A percentile compares a stretch with the other conserved stretches of the same genome.
phyloP scores from a whole-genome alignment of 169 alveolate species.

The Ichthyophthirius multifiliis region DNA sequence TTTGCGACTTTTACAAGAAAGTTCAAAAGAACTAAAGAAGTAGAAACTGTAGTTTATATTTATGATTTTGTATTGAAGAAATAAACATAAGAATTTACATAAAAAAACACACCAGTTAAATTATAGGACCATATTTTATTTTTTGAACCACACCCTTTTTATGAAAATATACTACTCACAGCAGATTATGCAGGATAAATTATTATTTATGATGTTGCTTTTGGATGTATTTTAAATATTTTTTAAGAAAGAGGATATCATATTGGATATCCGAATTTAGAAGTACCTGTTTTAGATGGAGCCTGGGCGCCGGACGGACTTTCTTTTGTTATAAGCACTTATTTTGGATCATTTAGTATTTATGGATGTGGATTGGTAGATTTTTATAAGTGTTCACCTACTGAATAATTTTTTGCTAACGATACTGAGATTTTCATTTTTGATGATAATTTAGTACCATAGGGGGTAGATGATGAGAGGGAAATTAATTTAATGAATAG shows the following conservation, averaged over 20 bases:
- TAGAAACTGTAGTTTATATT: conserved; percentile 18
- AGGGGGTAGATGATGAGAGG: conserved; percentile 26
- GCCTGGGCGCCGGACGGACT: conserved; percentile 35
- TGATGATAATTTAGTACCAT: conserved; percentile 19
- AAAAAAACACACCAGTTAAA: background rate
- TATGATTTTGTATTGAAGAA: background rate
- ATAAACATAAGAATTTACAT: background rate
- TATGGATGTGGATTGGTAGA: conserved; percentile 33
- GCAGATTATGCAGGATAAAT: conserved; percentile 37
- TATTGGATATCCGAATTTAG: conserved; percentile 32
- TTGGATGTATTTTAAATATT: conserved; percentile 12
- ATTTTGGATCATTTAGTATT: conserved; percentile 35
- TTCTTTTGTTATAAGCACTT: conserved; percentile 16
- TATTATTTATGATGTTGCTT: conserved; percentile 9
- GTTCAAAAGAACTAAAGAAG: conserved; percentile 28
- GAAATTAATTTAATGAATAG: conserved; percentile 25
- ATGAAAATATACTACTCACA: conserved; percentile 20
- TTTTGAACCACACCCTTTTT: conserved; percentile 33
- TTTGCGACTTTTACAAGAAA: conserved; percentile 29
- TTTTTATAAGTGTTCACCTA: conserved; percentile 15
- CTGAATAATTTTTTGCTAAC: conserved; percentile 31
- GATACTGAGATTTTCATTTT: conserved; percentile 26
- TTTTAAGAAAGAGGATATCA: conserved; percentile 45
- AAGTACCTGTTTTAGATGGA: conserved; percentile 39
- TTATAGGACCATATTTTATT: conserved; percentile 10